These are phyloP conservation scores for Nannochloropsis limnetica DNA, from an alignment of 352 stramenopile species.

Conservation along the genomic window DNA sequence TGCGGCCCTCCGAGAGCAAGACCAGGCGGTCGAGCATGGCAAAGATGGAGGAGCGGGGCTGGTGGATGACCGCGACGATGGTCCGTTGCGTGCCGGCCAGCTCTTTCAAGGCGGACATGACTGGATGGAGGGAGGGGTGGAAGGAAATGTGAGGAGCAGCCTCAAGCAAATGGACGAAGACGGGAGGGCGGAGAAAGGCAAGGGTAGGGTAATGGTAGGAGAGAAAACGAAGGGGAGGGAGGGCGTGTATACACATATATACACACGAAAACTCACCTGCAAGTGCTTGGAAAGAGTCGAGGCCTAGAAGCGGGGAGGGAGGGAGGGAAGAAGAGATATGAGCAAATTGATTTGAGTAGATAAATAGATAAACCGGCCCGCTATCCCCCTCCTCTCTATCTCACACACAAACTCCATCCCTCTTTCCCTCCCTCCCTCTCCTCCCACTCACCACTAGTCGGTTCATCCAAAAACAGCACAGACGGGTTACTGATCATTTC, in stretches of 20 bases:
- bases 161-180: neutral
- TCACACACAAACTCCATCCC: too few species aligned
- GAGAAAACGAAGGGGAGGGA: neutral
- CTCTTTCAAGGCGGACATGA: neutral
- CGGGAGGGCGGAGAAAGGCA: neutral
- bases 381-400: too few species aligned
- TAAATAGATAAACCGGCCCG: neutral
- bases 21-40: slow-evolving; percentile 68
- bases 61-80: slow-evolving; percentile 63
- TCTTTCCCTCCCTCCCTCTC: neutral
- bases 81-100: slow-evolving; percentile 55
- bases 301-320: neutral
- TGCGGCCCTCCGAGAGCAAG: slow-evolving; percentile 54
- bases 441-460: slow-evolving; percentile 50
- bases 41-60: slow-evolving; percentile 70
- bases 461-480: slow-evolving; percentile 27
- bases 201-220: neutral
- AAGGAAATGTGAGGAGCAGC: neutral
- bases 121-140: neutral
- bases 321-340: neutral
- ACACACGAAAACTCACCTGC: slow-evolving; percentile 9
- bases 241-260: neutral
- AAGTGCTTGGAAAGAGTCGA: slow-evolving; percentile 5
- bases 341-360: neutral
- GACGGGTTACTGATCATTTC: slow-evolving; percentile 70